Evolutionary conservation across 164 flowering plant species (phyloP).

Genomic region (Taxillus chinensis): DNA sequence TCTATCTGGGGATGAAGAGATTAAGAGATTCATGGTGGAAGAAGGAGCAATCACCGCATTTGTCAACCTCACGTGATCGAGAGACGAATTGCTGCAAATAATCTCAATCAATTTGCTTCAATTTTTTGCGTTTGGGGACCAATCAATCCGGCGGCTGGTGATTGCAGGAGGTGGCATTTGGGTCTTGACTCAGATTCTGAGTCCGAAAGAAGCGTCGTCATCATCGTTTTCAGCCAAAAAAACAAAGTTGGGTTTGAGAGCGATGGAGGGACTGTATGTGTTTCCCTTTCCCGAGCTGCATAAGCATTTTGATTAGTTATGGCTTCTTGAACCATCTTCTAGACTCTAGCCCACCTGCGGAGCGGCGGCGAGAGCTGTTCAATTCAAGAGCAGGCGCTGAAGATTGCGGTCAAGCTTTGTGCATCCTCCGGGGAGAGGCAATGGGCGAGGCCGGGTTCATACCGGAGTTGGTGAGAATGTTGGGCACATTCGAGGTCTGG

Average conservation of each 20-base stretch:
- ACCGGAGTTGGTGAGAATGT: constrained; percentile 55
- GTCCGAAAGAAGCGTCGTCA: constrained; percentile 35
- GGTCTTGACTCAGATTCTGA: constrained; percentile 35
- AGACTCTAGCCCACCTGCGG: constrained; percentile 34
- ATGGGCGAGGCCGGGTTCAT: too few relatives aligned
- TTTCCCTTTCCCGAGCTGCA: constrained; percentile 22
- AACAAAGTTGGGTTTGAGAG: constrained; percentile 41
- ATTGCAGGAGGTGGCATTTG: constrained; percentile 55
- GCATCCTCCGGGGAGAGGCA: constrained; percentile 63
- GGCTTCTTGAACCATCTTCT: constrained; percentile 58
- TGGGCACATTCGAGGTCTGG: constrained; percentile 51
- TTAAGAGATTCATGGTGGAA: constrained; percentile 72
- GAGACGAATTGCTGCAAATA: constrained; percentile 43
- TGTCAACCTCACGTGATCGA: constrained; percentile 33
- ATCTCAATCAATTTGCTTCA: constrained; percentile 57
- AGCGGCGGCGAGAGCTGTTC: constrained; percentile 60
- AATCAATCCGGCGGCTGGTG: constrained; percentile 27
- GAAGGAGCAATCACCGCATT: constrained; percentile 53
- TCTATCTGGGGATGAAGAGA: constrained; percentile 78
- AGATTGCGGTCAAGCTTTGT: constrained; percentile 41
- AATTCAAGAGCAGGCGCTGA: constrained; percentile 61
- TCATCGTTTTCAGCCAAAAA: constrained; percentile 35
- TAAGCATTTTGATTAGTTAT: constrained; percentile 25
- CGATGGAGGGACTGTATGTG: constrained; percentile 59
- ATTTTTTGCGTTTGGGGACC: constrained; percentile 47